These are phyloP conservation scores for Phytophthora hibernalis DNA, from an alignment of 352 stramenopile species.

Conservation along the genomic window DNA sequence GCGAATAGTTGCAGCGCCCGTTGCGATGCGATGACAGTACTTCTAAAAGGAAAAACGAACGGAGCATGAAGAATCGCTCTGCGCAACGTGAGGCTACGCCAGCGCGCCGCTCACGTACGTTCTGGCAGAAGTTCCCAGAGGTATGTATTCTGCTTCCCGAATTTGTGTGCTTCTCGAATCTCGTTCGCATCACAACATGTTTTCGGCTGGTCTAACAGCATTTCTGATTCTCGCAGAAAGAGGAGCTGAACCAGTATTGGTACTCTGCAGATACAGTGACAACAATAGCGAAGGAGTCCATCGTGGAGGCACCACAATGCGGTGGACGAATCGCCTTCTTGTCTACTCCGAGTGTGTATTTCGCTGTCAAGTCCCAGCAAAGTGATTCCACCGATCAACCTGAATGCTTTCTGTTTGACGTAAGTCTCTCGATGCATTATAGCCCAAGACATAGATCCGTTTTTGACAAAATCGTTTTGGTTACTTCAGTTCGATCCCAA, in stretches of 20 bases:
- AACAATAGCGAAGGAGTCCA: conserved; percentile 64
- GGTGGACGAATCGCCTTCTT: conserved; percentile 86
- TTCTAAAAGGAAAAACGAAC: conserved; percentile 2
- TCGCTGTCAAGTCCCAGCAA: conserved; percentile 73
- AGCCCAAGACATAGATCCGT: no score
- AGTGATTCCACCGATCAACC: conserved; percentile 23
- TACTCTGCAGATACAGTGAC: conserved; percentile 92
- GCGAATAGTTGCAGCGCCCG: conserved; percentile 13
- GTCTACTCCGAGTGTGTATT: conserved; percentile 95
- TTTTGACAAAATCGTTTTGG: not conserved
- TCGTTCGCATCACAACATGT: not conserved
- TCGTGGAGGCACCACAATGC: conserved; percentile 54
- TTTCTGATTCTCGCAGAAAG: conserved; percentile 69
- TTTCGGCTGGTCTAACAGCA: not conserved
- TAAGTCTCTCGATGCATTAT: conserved; percentile 46
- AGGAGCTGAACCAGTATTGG: conserved; percentile 97
- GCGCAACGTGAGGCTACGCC: conserved; percentile 7
- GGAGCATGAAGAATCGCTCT: conserved; percentile 10
- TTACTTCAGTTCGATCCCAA: conserved; percentile 81
- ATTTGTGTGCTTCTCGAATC: not conserved
- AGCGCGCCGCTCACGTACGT: conserved; percentile 37
- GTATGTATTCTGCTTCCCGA: conserved; percentile 25
- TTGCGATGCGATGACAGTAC: conserved; percentile 15
- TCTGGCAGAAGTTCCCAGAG: conserved; percentile 79
- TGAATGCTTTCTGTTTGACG: conserved; percentile 90